These are phyloP conservation scores for Geotrichum citri-aurantii DNA, from an alignment of 1,139 yeast species.

Conservation along the genomic window DNA sequence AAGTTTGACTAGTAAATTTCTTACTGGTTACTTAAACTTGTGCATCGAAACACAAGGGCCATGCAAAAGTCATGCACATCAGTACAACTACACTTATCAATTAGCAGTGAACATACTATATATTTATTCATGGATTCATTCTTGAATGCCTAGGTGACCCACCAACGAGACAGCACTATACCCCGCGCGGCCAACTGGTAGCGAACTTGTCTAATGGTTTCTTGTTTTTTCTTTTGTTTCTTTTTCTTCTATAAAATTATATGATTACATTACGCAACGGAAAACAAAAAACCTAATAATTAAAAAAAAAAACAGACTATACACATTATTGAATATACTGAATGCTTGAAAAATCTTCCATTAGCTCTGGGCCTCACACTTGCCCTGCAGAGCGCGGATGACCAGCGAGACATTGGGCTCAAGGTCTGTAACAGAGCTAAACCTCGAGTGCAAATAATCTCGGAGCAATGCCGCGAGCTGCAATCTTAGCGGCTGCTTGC, in stretches of 20 bases:
- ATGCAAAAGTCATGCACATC: not conserved
- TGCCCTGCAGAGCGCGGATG: constrained; percentile 19
- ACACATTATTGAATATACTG: not conserved
- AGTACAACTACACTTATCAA: not conserved
- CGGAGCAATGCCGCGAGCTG: constrained; percentile 36
- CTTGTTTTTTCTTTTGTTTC: not conserved
- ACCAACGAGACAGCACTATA: not conserved
- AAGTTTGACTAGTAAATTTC: constrained; percentile 5
- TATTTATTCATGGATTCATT: not conserved
- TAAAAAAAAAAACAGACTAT: not conserved
- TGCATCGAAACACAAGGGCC: not conserved
- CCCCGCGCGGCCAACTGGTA: not conserved
- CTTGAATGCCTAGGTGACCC: not conserved
- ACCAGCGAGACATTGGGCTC: constrained; percentile 28
- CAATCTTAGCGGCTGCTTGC: constrained; percentile 36
- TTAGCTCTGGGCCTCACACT: constrained; percentile 16
- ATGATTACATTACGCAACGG: not conserved
- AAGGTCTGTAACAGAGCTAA: constrained; percentile 21
- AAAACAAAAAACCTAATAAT: not conserved
- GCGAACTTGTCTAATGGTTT: not conserved
- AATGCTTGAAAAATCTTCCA: not conserved
- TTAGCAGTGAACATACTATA: too few species aligned
- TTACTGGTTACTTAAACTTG: not conserved
- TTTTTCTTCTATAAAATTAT: not conserved
- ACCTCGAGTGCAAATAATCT: constrained; percentile 21